Percentiles rank a stretch among this genome's conserved stretches.
Conservation (phyloP, 2,329 filamentous ascomycete genomes). For the Clarireedia monteithiana region DNA sequence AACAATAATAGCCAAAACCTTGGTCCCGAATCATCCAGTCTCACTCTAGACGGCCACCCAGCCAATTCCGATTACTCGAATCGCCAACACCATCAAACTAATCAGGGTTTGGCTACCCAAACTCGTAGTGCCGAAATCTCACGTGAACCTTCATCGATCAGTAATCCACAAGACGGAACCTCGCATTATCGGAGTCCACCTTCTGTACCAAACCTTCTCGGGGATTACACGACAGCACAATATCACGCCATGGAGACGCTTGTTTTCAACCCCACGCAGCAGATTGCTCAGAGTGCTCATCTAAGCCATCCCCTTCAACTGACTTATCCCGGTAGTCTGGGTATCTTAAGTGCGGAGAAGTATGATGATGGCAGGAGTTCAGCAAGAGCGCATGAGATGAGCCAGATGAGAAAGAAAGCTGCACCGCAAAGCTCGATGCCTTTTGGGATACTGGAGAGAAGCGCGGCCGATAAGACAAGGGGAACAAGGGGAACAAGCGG, state of each 20-base stretch:
- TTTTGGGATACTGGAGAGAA: constrained; percentile 19
- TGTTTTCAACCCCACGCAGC: constrained; percentile 11
- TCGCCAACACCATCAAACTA: background rate
- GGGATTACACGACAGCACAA: constrained; percentile 3
- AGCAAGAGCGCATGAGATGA: constrained; percentile 12
- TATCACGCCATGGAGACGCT: constrained; percentile 19
- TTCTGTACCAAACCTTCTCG: constrained; percentile 1
- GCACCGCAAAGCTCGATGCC: constrained; percentile 16
- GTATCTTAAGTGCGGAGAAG: constrained; percentile 40
- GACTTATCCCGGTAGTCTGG: constrained; percentile 15
- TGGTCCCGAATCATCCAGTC: background rate
- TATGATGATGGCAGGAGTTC: constrained; percentile 33
- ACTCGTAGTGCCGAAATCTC: background rate
- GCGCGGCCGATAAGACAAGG: constrained; percentile 11
- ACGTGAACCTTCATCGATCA: constrained; percentile 8
- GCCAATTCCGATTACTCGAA: background rate
- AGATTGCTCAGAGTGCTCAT: constrained; percentile 10
- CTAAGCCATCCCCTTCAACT: constrained; percentile 13
- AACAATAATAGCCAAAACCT: background rate
- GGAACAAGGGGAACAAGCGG: constrained; percentile 14
- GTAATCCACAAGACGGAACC: constrained; percentile 10
- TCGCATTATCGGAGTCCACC: background rate
- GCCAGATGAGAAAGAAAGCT: constrained; percentile 6
- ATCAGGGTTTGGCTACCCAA: background rate
- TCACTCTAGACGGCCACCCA: background rate